Evolutionary conservation across 2,329 filamentous ascomycete species (phyloP).

Genomic region (Penicillium sp.): DNA sequence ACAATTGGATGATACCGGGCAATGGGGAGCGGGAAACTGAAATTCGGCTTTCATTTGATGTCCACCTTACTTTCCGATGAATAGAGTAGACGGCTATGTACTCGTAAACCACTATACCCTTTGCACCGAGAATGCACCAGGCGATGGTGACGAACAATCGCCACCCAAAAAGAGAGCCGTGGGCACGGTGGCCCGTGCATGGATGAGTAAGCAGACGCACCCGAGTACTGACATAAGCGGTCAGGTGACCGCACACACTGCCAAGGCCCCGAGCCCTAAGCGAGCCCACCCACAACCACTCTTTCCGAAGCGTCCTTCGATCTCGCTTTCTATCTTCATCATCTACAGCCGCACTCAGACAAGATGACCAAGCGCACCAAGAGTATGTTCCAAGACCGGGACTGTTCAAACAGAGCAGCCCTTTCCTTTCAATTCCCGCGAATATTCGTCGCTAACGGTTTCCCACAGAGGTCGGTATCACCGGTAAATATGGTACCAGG

Average conservation of each 20-base stretch:
- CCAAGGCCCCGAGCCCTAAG: slow-evolving; percentile 37
- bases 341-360: slow-evolving; percentile 44
- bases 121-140: not conserved
- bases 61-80: not conserved
- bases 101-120: not conserved
- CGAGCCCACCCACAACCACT: slow-evolving; percentile 40
- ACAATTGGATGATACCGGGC: not conserved
- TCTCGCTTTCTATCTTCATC: slow-evolving; percentile 39
- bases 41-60: not conserved
- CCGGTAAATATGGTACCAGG: slow-evolving; percentile 97
- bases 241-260: slow-evolving; percentile 31
- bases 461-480: slow-evolving; percentile 80
- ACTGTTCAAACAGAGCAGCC: not conserved
- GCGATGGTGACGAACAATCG: not conserved
- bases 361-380: slow-evolving; percentile 95
- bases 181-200: not conserved
- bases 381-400: slow-evolving; percentile 49
- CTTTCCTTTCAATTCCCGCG: not conserved
- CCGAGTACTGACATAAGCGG: not conserved
- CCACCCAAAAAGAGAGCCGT: not conserved
- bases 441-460: slow-evolving; percentile 28
- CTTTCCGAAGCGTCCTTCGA: slow-evolving; percentile 34
- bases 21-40: not conserved
- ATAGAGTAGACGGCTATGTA: too few relatives aligned
- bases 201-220: not conserved